Percentiles rank a stretch among this genome's conserved stretches.
These are phyloP conservation scores for Neurospora sp. DNA, from an alignment of 495 filamentous ascomycete species.

Conservation along the genomic window DNA sequence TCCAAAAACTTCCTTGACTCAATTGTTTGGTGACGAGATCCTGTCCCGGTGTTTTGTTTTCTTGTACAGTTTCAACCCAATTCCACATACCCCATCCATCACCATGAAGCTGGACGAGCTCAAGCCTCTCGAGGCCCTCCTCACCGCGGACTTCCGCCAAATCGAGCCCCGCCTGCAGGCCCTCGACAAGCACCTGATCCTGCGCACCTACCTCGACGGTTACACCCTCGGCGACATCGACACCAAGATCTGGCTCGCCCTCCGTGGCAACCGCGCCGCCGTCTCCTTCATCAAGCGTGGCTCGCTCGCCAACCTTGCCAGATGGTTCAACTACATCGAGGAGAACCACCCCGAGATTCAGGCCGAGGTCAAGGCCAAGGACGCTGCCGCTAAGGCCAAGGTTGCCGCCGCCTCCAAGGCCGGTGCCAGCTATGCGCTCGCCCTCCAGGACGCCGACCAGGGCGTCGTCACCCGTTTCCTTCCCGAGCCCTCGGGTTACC, in stretches of 20 bases:
- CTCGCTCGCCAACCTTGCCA: constrained; percentile 62
- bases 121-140: constrained; percentile 32
- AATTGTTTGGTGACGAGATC: constrained; percentile 2
- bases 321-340: constrained; percentile 87
- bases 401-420: constrained; percentile 67
- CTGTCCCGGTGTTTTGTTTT: neutral
- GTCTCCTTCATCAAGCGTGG: constrained; percentile 70
- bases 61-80: neutral
- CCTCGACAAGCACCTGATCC: constrained; percentile 76
- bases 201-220: constrained; percentile 78
- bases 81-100: neutral
- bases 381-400: constrained; percentile 58
- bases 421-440: constrained; percentile 84
- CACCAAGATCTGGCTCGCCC: constrained; percentile 70
- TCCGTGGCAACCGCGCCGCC: constrained; percentile 80
- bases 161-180: constrained; percentile 65
- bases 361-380: constrained; percentile 42
- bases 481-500: constrained; percentile 91
- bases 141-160: constrained; percentile 66
- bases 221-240: constrained; percentile 73
- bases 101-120: constrained; percentile 44
- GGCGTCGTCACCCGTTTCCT: constrained; percentile 92
- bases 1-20: constrained; percentile 24
- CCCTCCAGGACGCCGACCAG: constrained; percentile 75
- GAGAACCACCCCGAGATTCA: constrained; percentile 62